A percentile compares a stretch with the other conserved stretches of the same genome.
These are phyloP conservation scores for Clarireedia homoeocarpa DNA, from an alignment of 2,329 filamentous ascomycete species.

Conservation along the genomic window DNA sequence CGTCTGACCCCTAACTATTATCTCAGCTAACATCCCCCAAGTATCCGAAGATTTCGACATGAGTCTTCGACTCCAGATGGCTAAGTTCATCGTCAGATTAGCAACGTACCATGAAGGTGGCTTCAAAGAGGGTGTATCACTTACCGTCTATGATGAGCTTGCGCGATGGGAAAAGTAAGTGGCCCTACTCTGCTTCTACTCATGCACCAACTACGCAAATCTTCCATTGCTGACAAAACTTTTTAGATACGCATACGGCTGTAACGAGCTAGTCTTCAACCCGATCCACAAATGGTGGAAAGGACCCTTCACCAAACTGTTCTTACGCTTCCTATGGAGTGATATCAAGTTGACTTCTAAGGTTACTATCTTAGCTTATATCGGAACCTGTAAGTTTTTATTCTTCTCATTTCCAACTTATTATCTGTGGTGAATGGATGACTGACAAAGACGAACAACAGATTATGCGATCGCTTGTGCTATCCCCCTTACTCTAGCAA, in stretches of 20 bases:
- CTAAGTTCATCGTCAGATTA: conserved; percentile 60
- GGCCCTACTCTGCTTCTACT: background rate
- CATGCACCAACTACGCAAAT: background rate
- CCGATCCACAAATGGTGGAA: conserved; percentile 55
- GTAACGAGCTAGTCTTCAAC: conserved; percentile 64
- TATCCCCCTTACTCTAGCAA: conserved; percentile 57
- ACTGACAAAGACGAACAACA: background rate
- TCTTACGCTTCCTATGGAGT: conserved; percentile 50
- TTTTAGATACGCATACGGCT: conserved; percentile 54
- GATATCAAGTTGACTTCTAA: conserved; percentile 59
- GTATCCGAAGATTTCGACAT: conserved; percentile 77
- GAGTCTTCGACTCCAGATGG: conserved; percentile 61
- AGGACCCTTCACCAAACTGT: conserved; percentile 59
- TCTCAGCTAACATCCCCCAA: background rate
- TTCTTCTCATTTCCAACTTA: too few species aligned
- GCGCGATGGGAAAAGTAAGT: conserved; percentile 61
- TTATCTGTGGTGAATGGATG: too few species aligned
- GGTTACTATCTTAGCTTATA: conserved; percentile 63
- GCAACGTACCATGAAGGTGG: conserved; percentile 61
- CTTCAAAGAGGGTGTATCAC: conserved; percentile 66
- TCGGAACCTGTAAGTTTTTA: conserved; percentile 36
- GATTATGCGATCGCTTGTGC: conserved; percentile 58
- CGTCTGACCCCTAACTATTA: conserved; percentile 18
- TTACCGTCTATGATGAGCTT: conserved; percentile 67
- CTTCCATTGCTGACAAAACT: background rate